Percentiles rank a stretch among this genome's conserved stretches.
Conservation (phyloP, 140 eudicot genomes). For the Oenanthe javanica region DNA sequence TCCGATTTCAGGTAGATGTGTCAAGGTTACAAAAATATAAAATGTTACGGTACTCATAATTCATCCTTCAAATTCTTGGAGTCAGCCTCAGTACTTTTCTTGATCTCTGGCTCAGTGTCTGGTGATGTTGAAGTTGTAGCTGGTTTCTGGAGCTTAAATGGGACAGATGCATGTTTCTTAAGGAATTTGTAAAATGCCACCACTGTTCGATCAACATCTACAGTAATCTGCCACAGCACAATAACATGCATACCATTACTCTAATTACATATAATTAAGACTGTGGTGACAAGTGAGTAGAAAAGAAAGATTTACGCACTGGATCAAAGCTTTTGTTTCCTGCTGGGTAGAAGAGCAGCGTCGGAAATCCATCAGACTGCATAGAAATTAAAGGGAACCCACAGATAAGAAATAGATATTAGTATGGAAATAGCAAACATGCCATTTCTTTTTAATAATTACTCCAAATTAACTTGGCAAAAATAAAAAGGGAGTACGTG, state of each 20-base stretch:
- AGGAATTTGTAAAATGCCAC: slow-evolving; percentile 81
- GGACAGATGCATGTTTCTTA: slow-evolving; percentile 78
- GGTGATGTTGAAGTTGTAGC: slow-evolving; percentile 24
- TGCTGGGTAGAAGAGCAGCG: slow-evolving; percentile 79
- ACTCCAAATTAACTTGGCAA: neutral
- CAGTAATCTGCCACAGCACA: slow-evolving; percentile 51
- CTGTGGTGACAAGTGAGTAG: neutral
- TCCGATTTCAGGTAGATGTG: neutral
- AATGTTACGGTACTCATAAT: slow-evolving; percentile 23
- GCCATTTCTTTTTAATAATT: neutral
- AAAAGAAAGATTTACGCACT: slow-evolving; percentile 34
- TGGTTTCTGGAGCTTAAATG: slow-evolving; percentile 88
- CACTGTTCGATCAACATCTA: slow-evolving; percentile 80
- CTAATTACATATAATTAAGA: neutral
- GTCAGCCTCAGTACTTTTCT: slow-evolving; percentile 23
- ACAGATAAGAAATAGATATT: neutral
- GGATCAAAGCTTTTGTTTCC: slow-evolving; percentile 89
- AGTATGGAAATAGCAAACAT: neutral
- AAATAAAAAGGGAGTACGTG: no score
- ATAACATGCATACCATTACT: neutral
- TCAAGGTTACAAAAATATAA: neutral
- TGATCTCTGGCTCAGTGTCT: slow-evolving; percentile 31
- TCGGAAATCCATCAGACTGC: slow-evolving; percentile 92
- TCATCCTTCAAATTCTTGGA: slow-evolving; percentile 50
- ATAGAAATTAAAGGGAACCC: slow-evolving; percentile 12